Evolutionary conservation across 179 eudicot genomes (phyloP), one percentile per base, ranked within the genome.

Genomic region (Corrigiola litoralis): DNA sequence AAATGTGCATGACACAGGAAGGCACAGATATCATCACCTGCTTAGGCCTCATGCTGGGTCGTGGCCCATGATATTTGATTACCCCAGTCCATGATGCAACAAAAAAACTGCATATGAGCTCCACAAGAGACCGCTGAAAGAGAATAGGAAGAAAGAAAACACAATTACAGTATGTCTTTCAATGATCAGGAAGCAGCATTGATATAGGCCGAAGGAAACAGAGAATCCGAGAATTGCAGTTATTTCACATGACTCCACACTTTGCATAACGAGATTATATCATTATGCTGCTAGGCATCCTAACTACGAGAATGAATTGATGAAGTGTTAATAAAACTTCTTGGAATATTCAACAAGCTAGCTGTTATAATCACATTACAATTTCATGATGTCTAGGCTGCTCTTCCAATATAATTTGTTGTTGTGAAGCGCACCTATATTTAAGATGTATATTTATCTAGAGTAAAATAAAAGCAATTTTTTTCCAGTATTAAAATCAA

Each of bases 61-160:
- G 91, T 64, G 99, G 99, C 32, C 99, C 99, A 66, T 95, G 99
- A 68, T 95, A 95, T 74, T 82, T 95, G 74, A 95, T 92, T 64
- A 88, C 97, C 71, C 97, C 99, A 55, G 97, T 94, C 99, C 99
- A 94, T 47, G 99, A 94, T 58, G 99, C 99, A 66, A 95, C 99
- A 82, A 95, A 95, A 74, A 95, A 91, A 56, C 95, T 81, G 89
- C 99, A 95, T 58, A 95, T 88, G 74, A 91, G 70, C 75, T 95
- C 97, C 76, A 95, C 96, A 29, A 95, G 92, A 44, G 84, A 73
- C 66, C 96, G 81, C 99, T 95, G 85, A 59, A 59, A 63, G 42
- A 55, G 33, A 62, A 60, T 29, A 17, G 47, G 34, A 66, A 20
- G 21, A 38, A 50, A 29, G 12, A 24, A n/a, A 9, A 44, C 62